Conservation (phyloP, 352 stramenopile species). For the Phytophthora quininea region DNA sequence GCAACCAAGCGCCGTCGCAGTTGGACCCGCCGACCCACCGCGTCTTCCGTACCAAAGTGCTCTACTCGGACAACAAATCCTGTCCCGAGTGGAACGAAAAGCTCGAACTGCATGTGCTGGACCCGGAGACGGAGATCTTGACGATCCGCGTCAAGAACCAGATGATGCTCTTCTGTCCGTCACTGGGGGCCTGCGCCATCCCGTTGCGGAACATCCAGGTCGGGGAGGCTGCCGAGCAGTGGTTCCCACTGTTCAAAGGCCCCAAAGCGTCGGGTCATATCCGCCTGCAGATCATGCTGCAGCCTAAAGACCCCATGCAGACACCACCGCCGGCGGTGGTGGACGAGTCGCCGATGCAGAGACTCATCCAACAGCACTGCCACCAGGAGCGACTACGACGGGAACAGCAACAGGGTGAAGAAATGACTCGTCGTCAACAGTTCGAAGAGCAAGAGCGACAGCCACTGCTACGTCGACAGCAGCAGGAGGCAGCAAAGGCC, state of each 20-base stretch:
- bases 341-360: conserved; percentile 33
- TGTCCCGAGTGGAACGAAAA: conserved; percentile 77
- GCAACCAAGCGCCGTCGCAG: not conserved
- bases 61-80: conserved; percentile 41
- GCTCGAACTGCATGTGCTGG: conserved; percentile 61
- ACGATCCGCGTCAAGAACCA: conserved; percentile 75
- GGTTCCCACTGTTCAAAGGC: conserved; percentile 63
- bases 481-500: conserved; percentile 9
- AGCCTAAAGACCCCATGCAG: conserved; percentile 16
- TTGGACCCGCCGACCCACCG: conserved; percentile 34
- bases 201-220: conserved; percentile 49
- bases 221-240: conserved; percentile 57
- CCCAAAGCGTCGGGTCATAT: conserved; percentile 47
- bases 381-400: conserved; percentile 31
- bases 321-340: conserved; percentile 10
- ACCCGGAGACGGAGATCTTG: conserved; percentile 59
- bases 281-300: conserved; percentile 55
- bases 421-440: conserved; percentile 18
- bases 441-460: conserved; percentile 25
- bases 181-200: conserved; percentile 63
- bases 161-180: conserved; percentile 60
- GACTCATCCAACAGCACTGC: conserved; percentile 25
- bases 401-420: conserved; percentile 9
- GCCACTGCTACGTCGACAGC: conserved; percentile 13
- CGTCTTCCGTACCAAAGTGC: conserved; percentile 64